Base-by-base conservation (phyloP, 768 basidiomycete genomes). In the Psilocybe azurescens region DNA sequence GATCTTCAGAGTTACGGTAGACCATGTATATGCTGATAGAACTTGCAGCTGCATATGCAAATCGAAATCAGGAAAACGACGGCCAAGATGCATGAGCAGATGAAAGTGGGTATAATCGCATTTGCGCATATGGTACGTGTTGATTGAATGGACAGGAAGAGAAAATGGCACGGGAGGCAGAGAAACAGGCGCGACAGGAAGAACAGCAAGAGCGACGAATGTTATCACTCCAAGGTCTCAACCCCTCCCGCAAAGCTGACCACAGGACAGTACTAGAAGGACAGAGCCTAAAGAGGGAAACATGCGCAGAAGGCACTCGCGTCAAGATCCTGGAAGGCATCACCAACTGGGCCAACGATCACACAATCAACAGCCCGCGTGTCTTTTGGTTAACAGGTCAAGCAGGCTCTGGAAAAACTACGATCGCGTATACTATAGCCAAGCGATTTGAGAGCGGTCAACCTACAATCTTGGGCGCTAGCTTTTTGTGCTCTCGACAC, bases 381-480 rank as follows among this genome's bases (percentile, higher is more conserved):
- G 49, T 62, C 50, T 62, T 41, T 49, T 62, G 61, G 61, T 50
- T 62, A 20, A 52, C 39, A 20, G 61, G 61, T 18, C 61, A 62
- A 13, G 62, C 57, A 39, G 62, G 62, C 2, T 63, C 58, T 18
- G 62, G 62, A 6, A 63, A 63, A 29, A 63, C 41, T 8, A 63
- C 62, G 3, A 50, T 63, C 20, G 57, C 62, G 2, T 63, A 59
- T 55, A 63, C 62, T 24, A 59, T 62, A 16, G 36, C 56, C 5
- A 50, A 51, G 20, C 36, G n/a, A 24, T 58, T 62, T 33, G 50
- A 52, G 36, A 18, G 20, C 14, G 38, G 13, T 9, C 39, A 46
- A 10, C 14, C 38, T 24, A 53, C 20, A 29, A 10, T 53, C 11
- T 20, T 60, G 39, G 59, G 52, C 2, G 59, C 39, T 30, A 48